These are phyloP conservation scores for Tinospora cordifolia DNA, from an alignment of 164 flowering plant species.

Conservation along the genomic window DNA sequence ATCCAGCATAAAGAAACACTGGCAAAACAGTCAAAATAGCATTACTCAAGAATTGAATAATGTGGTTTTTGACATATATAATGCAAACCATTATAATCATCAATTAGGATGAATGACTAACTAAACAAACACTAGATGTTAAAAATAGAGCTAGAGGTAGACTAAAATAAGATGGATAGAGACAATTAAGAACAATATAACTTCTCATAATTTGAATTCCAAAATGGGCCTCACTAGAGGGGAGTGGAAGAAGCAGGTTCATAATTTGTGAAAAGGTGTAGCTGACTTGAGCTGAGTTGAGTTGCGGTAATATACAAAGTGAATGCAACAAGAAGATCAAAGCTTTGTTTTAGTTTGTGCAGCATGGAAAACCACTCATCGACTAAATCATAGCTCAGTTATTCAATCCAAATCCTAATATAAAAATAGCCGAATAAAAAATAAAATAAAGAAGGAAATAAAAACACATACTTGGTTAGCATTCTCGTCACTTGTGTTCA, in stretches of 20 bases:
- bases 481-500: conserved; percentile 70
- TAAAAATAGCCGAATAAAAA: neutral
- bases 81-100: too few species aligned
- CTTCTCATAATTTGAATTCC: too few species aligned
- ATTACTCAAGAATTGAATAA: neutral
- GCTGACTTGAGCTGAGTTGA: neutral
- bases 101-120: too few species aligned
- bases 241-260: too few species aligned
- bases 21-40: neutral
- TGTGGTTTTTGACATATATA: neutral
- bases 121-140: too few species aligned
- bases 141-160: too few species aligned
- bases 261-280: neutral
- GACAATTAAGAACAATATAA: too few species aligned
- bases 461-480: conserved; percentile 35
- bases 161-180: too few species aligned
- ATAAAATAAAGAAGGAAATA: neutral
- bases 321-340: neutral
- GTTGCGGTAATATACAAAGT: neutral
- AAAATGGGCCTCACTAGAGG: too few species aligned
- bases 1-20: neutral
- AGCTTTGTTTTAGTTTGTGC: neutral
- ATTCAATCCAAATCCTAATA: neutral
- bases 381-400: neutral
- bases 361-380: neutral